Percentiles rank a stretch among this genome's conserved stretches.
These are phyloP conservation scores for Calonectria fujianensis DNA, from an alignment of 2,329 filamentous ascomycete species.

Conservation along the genomic window DNA sequence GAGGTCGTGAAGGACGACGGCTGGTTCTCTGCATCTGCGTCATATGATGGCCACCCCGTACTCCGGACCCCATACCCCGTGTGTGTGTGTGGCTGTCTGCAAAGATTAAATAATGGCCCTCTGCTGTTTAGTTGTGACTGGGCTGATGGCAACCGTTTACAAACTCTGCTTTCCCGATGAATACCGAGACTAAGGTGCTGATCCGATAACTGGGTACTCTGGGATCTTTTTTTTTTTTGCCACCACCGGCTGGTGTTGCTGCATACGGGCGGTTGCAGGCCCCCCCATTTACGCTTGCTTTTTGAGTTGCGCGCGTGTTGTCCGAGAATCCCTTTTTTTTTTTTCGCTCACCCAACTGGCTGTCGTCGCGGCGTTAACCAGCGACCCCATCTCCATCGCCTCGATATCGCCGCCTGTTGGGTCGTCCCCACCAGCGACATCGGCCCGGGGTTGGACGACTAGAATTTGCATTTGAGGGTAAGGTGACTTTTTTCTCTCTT, in stretches of 20 bases:
- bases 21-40: background rate
- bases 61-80: background rate
- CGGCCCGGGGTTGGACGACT: conserved; percentile 28
- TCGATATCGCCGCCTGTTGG: conserved; percentile 24
- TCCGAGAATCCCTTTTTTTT: conserved; percentile 26
- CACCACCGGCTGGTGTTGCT: conserved; percentile 7
- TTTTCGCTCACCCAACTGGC: conserved; percentile 7
- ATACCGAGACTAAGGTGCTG: background rate
- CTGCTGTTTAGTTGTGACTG: background rate
- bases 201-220: background rate
- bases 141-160: background rate
- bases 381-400: conserved; percentile 9
- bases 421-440: conserved; percentile 37
- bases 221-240: conserved; percentile 1
- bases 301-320: conserved; percentile 35
- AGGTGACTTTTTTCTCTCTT: conserved; percentile 28
- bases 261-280: conserved; percentile 44
- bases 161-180: conserved; percentile 1
- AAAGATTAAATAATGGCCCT: background rate
- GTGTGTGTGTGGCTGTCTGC: background rate
- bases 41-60: conserved; percentile 12
- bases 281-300: conserved; percentile 38
- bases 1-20: background rate
- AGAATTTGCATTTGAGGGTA: conserved; percentile 33
- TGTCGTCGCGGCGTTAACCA: conserved; percentile 15